A percentile compares a stretch with the other conserved stretches of the same genome.
Conservation (phyloP, 2,329 filamentous ascomycete genomes). For the Phialocephala sp. region DNA sequence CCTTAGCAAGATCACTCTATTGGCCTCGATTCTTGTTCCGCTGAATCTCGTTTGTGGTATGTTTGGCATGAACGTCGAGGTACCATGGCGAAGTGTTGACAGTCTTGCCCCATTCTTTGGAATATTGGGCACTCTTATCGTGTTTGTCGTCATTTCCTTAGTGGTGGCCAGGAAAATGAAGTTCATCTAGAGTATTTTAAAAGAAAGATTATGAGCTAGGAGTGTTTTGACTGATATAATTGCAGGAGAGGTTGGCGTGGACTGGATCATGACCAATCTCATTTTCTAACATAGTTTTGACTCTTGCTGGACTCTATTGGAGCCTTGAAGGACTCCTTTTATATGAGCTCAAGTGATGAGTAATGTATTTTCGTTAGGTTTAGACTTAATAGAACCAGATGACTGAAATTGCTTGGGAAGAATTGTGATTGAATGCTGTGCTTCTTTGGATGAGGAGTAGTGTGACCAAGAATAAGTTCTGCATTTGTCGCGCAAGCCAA, state of each 20-base stretch:
- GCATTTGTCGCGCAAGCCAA: slow-evolving; percentile 6
- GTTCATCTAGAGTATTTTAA: slow-evolving; percentile 36
- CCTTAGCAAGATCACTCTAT: slow-evolving; percentile 91
- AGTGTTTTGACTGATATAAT: neutral
- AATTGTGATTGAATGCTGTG: neutral
- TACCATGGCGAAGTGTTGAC: slow-evolving; percentile 62
- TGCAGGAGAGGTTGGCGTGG: neutral
- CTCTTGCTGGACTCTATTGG: neutral
- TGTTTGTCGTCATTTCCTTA: slow-evolving; percentile 49
- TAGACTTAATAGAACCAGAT: slow-evolving; percentile 7
- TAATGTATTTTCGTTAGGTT: neutral
- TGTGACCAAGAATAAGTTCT: no score
- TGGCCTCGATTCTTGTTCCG: slow-evolving; percentile 94
- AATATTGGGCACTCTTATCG: slow-evolving; percentile 61
- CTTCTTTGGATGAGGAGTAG: neutral
- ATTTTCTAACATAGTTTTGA: neutral
- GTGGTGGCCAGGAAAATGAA: slow-evolving; percentile 36
- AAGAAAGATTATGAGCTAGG: neutral
- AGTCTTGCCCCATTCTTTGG: slow-evolving; percentile 63
- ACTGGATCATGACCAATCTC: neutral
- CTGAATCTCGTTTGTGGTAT: slow-evolving; percentile 81
- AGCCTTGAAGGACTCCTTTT: neutral
- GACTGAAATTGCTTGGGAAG: neutral
- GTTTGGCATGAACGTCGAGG: slow-evolving; percentile 79
- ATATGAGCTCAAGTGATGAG: neutral